Base-by-base conservation (phyloP, 306 rosid genomes). In the Castanea crenata region DNA sequence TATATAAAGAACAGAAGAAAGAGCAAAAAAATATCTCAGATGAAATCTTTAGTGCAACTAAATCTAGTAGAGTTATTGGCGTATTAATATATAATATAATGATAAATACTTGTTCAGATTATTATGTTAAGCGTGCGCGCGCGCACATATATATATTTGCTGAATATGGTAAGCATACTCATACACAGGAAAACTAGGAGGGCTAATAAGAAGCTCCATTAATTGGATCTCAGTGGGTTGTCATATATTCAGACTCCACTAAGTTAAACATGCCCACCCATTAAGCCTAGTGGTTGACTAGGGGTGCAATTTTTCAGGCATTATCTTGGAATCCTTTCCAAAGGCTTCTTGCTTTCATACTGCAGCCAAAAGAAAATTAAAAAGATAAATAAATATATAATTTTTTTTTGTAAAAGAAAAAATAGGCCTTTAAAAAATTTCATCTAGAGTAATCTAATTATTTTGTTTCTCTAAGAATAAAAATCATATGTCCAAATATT, bases 241-340 rank as follows among this genome's bases (percentile, higher is more conserved):
- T 55, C 13, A 56, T 41, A 31, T 55, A 76, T 76, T 80, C 84
- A 76, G 76, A 25, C 29, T 46, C 84, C 81, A 83, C 78, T n/a
- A 57, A 10, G 44, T 18, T 25, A 25, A 46, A 58, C 38, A 75
- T 70, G 59, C 52, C 81, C 84, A 83, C 83, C 52, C 71, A 41
- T 8, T 52, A 51, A 74, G 72, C 3, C 54, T 59, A 57, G 55
- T 18, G 79, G 52, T 56, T 58, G 73, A 65, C n/a, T 55, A 41
- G 35, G 74, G 65, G 32, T 61, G 32, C 61, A 46, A 49, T 29
- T 21, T 4, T 64, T 31, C 46, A 6, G 20, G 46, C 10, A 15
- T 64, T 64, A 8, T 15, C 49, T 32, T 7, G 1, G 7, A 13
- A 27, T 23, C 13, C 29, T 9, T 62, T 58, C 29, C 7, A 21